Conservation (phyloP, 192 early-diverging fungal genomes). For the Gonapodya prolifera region DNA sequence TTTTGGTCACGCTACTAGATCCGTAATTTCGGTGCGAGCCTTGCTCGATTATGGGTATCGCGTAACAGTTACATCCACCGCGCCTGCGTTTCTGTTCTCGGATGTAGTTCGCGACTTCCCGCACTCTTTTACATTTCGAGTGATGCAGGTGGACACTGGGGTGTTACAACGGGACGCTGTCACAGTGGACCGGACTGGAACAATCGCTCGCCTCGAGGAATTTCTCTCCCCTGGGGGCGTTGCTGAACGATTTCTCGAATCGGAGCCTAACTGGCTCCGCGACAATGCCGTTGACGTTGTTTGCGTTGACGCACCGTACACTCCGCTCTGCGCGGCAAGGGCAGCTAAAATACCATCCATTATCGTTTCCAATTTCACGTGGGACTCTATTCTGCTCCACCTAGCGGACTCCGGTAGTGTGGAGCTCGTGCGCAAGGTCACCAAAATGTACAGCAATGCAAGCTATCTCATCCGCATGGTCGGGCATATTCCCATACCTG, state of each 20-base stretch:
- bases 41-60: neutral
- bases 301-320: constrained; percentile 38
- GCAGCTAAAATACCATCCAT: constrained; percentile 33
- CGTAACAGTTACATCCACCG: neutral
- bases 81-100: neutral
- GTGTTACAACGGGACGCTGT: constrained; percentile 47
- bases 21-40: neutral
- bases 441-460: constrained; percentile 33
- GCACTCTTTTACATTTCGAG: constrained; percentile 9
- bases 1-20: neutral
- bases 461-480: constrained; percentile 35
- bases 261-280: constrained; percentile 35
- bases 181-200: constrained; percentile 40
- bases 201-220: constrained; percentile 29
- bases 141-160: constrained; percentile 44
- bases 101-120: neutral
- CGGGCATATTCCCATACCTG: constrained; percentile 41
- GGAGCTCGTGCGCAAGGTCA: constrained; percentile 21
- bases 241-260: neutral
- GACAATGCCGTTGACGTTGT: constrained; percentile 38
- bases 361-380: constrained; percentile 48
- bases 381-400: constrained; percentile 19
- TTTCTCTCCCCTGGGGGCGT: constrained; percentile 29
- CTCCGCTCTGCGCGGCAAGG: constrained; percentile 41
- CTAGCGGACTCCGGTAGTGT: neutral